A percentile compares a stretch with the other conserved stretches of the same genome.
These are phyloP conservation scores for Pleurostoma richardsiae DNA, from an alignment of 2,329 filamentous ascomycete genomes.

Conservation along the genomic window DNA sequence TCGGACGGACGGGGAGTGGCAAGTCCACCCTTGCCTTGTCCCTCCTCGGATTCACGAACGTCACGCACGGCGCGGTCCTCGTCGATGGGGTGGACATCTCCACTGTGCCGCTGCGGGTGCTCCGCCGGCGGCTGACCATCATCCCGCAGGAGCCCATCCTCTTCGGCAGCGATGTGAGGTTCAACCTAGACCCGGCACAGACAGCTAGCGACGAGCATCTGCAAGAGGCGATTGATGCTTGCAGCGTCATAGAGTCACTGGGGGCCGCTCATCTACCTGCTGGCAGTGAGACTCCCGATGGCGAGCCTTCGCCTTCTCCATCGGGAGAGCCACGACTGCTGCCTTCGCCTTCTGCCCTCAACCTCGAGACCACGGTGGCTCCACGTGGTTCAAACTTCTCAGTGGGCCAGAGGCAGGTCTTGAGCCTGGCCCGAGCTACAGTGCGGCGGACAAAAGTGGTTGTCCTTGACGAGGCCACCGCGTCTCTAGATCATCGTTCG, in stretches of 20 bases:
- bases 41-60: conserved; percentile 44
- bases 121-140: conserved; percentile 55
- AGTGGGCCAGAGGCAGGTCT: conserved; percentile 65
- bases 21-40: conserved; percentile 72
- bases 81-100: conserved; percentile 64
- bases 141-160: conserved; percentile 61
- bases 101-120: conserved; percentile 46
- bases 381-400: conserved; percentile 71
- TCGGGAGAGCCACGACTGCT: too few relatives aligned
- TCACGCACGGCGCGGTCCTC: conserved; percentile 40
- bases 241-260: background rate
- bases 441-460: conserved; percentile 66
- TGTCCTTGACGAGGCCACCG: conserved; percentile 71
- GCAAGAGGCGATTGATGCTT: background rate
- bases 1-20: conserved; percentile 82
- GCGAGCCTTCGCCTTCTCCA: background rate
- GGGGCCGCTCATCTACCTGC: background rate
- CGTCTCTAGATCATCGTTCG: conserved; percentile 66
- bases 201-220: background rate
- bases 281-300: background rate
- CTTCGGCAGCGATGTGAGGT: conserved; percentile 52
- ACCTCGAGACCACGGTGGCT: conserved; percentile 35
- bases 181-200: conserved; percentile 61
- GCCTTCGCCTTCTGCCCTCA: background rate
- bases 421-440: conserved; percentile 65